phyloP scores from a whole-genome alignment of 2,329 filamentous ascomycete species.

The Orbilia oligospora region DNA sequence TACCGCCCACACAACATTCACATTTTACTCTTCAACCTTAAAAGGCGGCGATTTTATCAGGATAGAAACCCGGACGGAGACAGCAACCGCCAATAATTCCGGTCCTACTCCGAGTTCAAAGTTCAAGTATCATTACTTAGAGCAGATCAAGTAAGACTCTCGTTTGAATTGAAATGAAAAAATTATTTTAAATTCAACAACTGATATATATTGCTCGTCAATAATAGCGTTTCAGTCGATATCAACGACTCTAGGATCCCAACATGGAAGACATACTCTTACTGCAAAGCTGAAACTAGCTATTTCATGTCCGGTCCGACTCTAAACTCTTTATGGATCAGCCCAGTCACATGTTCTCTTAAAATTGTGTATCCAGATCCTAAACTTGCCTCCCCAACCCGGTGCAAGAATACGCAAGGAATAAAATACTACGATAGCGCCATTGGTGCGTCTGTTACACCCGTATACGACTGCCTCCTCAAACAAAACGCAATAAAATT shows the following conservation, averaged over 20 bases:
- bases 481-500: slow-evolving; percentile 18
- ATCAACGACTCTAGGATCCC: slow-evolving; percentile 1
- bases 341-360: slow-evolving; percentile 15
- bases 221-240: not conserved
- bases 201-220: not conserved
- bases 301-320: slow-evolving; percentile 27
- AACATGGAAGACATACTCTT: slow-evolving; percentile 28
- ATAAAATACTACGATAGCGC: slow-evolving; percentile 5
- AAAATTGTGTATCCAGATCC: slow-evolving; percentile 10
- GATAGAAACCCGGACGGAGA: too few species aligned
- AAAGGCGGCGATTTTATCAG: too few species aligned
- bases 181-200: too few species aligned
- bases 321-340: slow-evolving; percentile 30
- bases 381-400: not conserved
- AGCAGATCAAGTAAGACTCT: slow-evolving; percentile 12
- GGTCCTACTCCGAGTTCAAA: slow-evolving; percentile 24
- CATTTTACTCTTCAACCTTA: too few species aligned
- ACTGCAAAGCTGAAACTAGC: slow-evolving; percentile 22
- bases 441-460: slow-evolving; percentile 1
- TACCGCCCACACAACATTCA: too few species aligned
- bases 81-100: too few species aligned
- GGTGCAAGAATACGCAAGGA: slow-evolving; percentile 10
- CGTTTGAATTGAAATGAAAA: not conserved
- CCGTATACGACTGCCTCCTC: slow-evolving; percentile 6
- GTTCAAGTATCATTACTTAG: slow-evolving; percentile 15